A percentile compares a stretch with the other conserved stretches of the same genome.
These are phyloP conservation scores for Crepidotus variabilis DNA, from an alignment of 768 basidiomycete species.

Conservation along the genomic window DNA sequence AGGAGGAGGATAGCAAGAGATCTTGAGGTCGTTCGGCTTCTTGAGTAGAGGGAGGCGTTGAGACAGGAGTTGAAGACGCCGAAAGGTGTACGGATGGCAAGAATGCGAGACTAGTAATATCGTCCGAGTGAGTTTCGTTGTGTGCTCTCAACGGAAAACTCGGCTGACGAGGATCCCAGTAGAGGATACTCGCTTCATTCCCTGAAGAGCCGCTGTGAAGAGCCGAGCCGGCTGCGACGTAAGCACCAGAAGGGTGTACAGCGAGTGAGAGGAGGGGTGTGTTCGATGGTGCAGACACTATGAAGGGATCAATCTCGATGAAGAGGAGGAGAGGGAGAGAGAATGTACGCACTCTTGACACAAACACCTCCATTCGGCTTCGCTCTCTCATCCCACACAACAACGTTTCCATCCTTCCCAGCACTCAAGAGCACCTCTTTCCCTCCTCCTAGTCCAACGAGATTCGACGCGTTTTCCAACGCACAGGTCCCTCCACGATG, in stretches of 20 bases:
- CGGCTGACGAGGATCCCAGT: slow-evolving; percentile 90
- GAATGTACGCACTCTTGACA: slow-evolving; percentile 47
- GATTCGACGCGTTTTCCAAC: slow-evolving; percentile 38
- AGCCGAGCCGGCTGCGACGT: slow-evolving; percentile 82
- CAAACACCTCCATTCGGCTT: slow-evolving; percentile 38
- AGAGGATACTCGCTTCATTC: slow-evolving; percentile 80
- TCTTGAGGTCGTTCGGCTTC: too few relatives aligned
- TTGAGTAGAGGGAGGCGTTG: slow-evolving; percentile 25
- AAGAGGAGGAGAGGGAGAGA: neutral
- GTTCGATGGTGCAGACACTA: slow-evolving; percentile 17
- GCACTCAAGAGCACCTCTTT: slow-evolving; percentile 54
- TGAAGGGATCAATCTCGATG: neutral
- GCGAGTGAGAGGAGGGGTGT: slow-evolving; percentile 60
- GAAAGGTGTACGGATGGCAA: too few relatives aligned
- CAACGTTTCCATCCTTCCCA: slow-evolving; percentile 69
- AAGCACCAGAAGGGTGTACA: slow-evolving; percentile 62
- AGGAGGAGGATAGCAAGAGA: slow-evolving; percentile 75
- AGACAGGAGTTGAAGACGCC: too few relatives aligned
- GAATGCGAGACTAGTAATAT: too few relatives aligned
- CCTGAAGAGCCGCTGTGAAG: slow-evolving; percentile 39
- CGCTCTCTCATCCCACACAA: slow-evolving; percentile 72
- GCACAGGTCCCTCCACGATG: slow-evolving; percentile 58
- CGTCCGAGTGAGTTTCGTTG: slow-evolving; percentile 88
- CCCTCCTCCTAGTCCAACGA: slow-evolving; percentile 31
- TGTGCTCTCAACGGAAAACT: slow-evolving; percentile 69